Percentiles rank a stretch among this genome's conserved stretches.
These are phyloP conservation scores for Trichocomaceae sp. DNA, from an alignment of 2,329 filamentous ascomycete genomes.

Conservation along the genomic window DNA sequence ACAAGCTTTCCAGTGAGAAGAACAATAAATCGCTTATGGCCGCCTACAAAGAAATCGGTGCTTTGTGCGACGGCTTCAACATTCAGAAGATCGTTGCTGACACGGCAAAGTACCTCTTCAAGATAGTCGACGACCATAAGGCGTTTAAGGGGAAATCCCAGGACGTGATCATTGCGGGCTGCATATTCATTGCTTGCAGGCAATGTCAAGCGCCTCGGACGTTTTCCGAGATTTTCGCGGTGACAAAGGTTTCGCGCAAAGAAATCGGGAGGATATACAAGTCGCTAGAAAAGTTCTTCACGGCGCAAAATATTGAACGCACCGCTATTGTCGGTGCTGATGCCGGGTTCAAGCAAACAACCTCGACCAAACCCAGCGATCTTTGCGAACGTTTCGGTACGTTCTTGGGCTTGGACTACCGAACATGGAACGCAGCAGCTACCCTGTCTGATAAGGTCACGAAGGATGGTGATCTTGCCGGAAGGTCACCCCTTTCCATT, in stretches of 20 bases:
- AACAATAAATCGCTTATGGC: constrained; percentile 71
- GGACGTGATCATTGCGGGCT: constrained; percentile 89
- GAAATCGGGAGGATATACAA: constrained; percentile 97
- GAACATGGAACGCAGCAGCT: constrained; percentile 72
- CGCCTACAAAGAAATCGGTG: constrained; percentile 82
- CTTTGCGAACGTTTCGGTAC: constrained; percentile 88
- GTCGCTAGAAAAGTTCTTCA: constrained; percentile 78
- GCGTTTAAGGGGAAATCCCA: constrained; percentile 92
- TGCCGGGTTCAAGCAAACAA: constrained; percentile 52
- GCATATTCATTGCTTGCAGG: constrained; percentile 95
- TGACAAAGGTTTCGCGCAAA: constrained; percentile 93
- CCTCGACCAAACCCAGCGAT: constrained; percentile 71
- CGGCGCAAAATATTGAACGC: constrained; percentile 60
- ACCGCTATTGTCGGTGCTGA: constrained; percentile 52
- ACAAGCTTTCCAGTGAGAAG: constrained; percentile 74
- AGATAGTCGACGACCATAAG: constrained; percentile 86
- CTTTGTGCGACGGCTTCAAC: constrained; percentile 76
- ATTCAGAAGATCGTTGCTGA: constrained; percentile 77
- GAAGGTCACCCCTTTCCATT: constrained; percentile 87
- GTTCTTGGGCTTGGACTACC: constrained; percentile 67
- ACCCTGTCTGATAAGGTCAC: constrained; percentile 72
- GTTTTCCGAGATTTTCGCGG: constrained; percentile 87
- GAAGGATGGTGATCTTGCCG: constrained; percentile 72
- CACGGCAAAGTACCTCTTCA: constrained; percentile 90
- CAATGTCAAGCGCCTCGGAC: constrained; percentile 81